Base-by-base conservation (phyloP, 192 early-diverging fungal species). In the Dimargaris xerosporica region DNA sequence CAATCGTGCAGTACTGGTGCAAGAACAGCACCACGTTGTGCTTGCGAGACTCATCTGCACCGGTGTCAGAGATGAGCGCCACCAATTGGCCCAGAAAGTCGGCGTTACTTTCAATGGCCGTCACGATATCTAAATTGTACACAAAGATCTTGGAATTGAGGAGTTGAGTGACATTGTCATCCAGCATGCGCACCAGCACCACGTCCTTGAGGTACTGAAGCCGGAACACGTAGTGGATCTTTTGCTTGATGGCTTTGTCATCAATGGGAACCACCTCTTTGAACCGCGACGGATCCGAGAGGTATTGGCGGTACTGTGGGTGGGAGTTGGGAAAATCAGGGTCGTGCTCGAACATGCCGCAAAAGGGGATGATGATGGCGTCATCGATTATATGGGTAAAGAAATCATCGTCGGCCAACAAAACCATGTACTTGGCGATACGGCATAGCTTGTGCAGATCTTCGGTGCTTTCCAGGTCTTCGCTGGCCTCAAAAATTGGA, bases 281-380 rank as follows among this genome's bases (percentile, higher is more conserved):
- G 54, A 77, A 88, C 59, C 81, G 78, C 55, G 77, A 65, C 29
- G 69, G 71, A 43, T 78, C 70, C 9, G 65, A 61, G 34, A 95
- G 58, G 71, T 89, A 86, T 30, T 88, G 75, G 39, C 93, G 78
- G 69, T 91, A 84, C 2, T 83, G 74, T 26, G 88, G 88, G 59
- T 85, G 85, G 39, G 73, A 64, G 7, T 82, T 79, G 5, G 83
- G 85, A 26, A 79, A 75, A 46, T 85, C 83, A 31, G 85, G 84
- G 51, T 93, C 87, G 69, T 95, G 90, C 82, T 98, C 93, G 42
- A 98, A 68, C 72, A 93, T 88, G 15, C 90, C 91, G 17, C 87
- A 73, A 1, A 89, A 77, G 34, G 68, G 68, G 17, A 81, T 56
- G 61, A 95, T 85, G 54, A 82, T 67, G 11, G 89, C 88, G 61